Percentiles rank a stretch among this genome's conserved stretches.
Evolutionary conservation across 257 asterid species (phyloP).

Genomic region (Fraxinus cuspidata): DNA sequence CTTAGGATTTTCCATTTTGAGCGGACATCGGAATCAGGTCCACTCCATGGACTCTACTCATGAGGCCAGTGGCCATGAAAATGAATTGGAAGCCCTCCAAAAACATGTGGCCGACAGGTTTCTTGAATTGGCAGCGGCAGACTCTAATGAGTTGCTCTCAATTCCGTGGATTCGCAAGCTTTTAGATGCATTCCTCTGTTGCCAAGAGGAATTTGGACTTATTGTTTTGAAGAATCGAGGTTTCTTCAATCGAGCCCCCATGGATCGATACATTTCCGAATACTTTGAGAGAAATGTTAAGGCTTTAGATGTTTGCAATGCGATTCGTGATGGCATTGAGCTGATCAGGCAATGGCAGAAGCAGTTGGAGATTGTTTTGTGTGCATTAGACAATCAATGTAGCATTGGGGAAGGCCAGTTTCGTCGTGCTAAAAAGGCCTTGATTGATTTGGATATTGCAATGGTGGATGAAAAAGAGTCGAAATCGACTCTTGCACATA

Average conservation of each 20-base stretch:
- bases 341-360: conserved; percentile 62
- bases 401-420: conserved; percentile 69
- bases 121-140: conserved; percentile 35
- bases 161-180: conserved; percentile 61
- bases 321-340: conserved; percentile 71
- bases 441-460: conserved; percentile 53
- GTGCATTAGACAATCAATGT: conserved; percentile 53
- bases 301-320: conserved; percentile 72
- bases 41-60: conserved; percentile 68
- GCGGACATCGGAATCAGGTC: conserved; percentile 80
- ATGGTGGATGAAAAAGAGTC: conserved; percentile 46
- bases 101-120: conserved; percentile 58
- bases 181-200: conserved; percentile 51
- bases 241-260: conserved; percentile 36
- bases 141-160: conserved; percentile 56
- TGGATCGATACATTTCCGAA: conserved; percentile 46
- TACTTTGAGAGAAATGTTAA: conserved; percentile 65
- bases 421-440: conserved; percentile 71
- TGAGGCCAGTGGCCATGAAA: conserved; percentile 37
- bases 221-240: conserved; percentile 40
- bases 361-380: conserved; percentile 59
- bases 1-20: conserved; percentile 60
- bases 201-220: conserved; percentile 62
- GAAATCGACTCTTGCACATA: conserved; percentile 14
- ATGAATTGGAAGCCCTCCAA: conserved; percentile 68